A percentile compares a stretch with the other conserved stretches of the same genome.
phyloP scores from a whole-genome alignment of 345 rosid species.

The Arabidopsis thaliana region DNA sequence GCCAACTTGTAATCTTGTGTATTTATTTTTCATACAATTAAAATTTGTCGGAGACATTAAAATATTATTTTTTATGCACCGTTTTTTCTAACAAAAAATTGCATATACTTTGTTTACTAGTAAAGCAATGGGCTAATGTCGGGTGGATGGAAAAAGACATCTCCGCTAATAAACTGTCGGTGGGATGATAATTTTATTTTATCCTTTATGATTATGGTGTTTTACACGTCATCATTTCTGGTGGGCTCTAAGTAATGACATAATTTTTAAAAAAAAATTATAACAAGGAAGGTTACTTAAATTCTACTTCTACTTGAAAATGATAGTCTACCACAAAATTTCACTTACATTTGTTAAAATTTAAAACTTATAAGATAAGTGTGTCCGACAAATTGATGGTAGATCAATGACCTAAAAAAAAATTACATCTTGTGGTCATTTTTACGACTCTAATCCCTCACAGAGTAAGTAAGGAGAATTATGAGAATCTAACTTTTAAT shows the following conservation, averaged over 20 bases:
- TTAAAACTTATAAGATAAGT: neutral
- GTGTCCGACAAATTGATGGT: too few relatives aligned
- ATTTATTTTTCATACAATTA: too few relatives aligned
- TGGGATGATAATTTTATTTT: conserved; percentile 26
- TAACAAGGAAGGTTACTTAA: neutral
- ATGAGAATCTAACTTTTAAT: neutral
- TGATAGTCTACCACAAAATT: neutral
- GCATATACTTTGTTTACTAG: conserved; percentile 26
- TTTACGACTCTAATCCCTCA: neutral
- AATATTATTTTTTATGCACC: neutral
- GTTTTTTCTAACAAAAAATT: neutral
- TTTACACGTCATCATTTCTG: conserved; percentile 27
- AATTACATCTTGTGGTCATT: too few relatives aligned
- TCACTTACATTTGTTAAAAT: neutral
- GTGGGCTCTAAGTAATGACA: neutral
- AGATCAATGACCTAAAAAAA: too few relatives aligned
- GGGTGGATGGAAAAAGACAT: conserved; percentile 41
- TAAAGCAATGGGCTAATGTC: conserved; percentile 28
- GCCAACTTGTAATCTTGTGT: conserved; percentile 7
- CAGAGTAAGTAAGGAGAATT: neutral
- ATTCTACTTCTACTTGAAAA: neutral
- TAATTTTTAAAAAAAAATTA: neutral
- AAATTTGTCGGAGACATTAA: neutral
- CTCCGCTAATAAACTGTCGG: conserved; percentile 43
- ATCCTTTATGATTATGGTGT: neutral